Evolutionary conservation across 2,329 filamentous ascomycete species (phyloP), one percentile per base, ranked within the genome.

Genomic region (Ascochyta koolunga): DNA sequence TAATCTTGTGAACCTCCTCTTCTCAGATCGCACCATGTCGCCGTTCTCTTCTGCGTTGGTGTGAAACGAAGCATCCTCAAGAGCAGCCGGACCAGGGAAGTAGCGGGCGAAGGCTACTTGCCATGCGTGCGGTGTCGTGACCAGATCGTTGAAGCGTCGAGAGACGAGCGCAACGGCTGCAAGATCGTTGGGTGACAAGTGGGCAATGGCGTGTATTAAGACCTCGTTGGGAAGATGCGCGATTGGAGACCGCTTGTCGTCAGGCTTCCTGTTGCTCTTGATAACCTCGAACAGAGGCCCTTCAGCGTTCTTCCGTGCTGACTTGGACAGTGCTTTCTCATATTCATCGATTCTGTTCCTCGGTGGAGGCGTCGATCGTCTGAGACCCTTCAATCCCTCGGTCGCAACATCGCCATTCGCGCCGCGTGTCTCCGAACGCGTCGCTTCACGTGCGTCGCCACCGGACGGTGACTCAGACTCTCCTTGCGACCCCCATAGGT

Each of bases 121-220:
- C 93, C 93, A 98, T 7, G 92, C 92, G 76, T 97, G 91, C 15
- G 93, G 91, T 1, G 90, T 93, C 4, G 91, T 96, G 50, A 98
- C 89, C 35, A 98, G 81, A 46, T 83, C 82, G 74, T 96, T 90
- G 71, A 98, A 96, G 49, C 90, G 89, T 67, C 87, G 90, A 29
- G 91, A 97, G 25, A 98, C 91, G 44, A 96, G 83, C 16, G 92
- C 89, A 10, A 96, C 88, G 9, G 89, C 85, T 16, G 89, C 87
- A 65, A 98, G 85, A 21, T 93, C 92, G 59, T 90, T 86, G 9
- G 93, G 91, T 45, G 93, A 89, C 46, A 99, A 81, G 77, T 98
- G 90, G 33, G 95, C 96, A 52, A 98, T 78, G 27, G 96, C 87
- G 68, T 97, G 92, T 10, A 91, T 96, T 74, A 98, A 76, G 52